A percentile compares a stretch with the other conserved stretches of the same genome.
These are phyloP conservation scores for Cupressus sempervirens DNA, from an alignment of 75 land plant genomes.

Conservation along the genomic window DNA sequence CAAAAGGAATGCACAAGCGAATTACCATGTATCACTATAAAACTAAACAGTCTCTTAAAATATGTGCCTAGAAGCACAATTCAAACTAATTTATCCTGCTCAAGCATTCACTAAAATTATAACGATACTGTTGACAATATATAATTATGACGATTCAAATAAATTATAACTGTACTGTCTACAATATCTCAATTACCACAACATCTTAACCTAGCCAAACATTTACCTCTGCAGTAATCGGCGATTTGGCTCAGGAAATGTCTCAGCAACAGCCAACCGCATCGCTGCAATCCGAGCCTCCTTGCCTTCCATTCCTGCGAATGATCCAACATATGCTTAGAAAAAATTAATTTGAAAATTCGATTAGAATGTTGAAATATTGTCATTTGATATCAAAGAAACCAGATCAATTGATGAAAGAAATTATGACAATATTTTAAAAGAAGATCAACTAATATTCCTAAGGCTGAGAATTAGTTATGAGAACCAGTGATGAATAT, in stretches of 20 bases:
- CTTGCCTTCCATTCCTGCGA: slow-evolving; percentile 73
- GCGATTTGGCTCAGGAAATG: slow-evolving; percentile 99
- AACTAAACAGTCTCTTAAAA: neutral
- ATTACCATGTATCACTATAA: neutral
- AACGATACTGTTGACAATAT: neutral
- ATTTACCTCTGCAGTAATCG: slow-evolving; percentile 82
- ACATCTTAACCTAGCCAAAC: neutral
- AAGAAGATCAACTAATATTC: no score
- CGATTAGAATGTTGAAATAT: neutral
- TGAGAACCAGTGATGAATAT: no score
- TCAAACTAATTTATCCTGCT: neutral
- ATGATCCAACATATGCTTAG: slow-evolving; percentile 4
- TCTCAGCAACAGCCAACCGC: slow-evolving; percentile 84
- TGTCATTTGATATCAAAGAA: no score
- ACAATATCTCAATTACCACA: neutral
- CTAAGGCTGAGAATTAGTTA: no score
- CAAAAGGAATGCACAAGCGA: neutral
- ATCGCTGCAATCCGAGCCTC: slow-evolving; percentile 70
- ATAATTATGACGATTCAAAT: no score
- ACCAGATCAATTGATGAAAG: no score
- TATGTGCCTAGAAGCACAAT: neutral
- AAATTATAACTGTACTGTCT: neutral
- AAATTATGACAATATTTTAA: no score
- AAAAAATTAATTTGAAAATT: neutral
- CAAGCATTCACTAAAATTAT: neutral